Evolutionary conservation across 345 rosid species (phyloP).

Genomic region (Citrus mangshanensis): DNA sequence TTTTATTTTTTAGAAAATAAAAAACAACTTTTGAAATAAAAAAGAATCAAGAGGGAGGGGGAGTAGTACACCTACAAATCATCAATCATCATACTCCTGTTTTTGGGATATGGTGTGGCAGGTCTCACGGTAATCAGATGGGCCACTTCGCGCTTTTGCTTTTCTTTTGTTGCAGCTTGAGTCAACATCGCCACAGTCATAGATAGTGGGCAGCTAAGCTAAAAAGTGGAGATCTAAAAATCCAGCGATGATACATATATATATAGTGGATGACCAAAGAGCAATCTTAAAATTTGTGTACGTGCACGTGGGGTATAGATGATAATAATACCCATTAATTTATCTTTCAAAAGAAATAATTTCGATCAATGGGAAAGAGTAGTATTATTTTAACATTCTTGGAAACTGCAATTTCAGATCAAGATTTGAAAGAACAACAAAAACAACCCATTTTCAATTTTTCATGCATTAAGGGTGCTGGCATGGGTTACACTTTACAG

Average conservation of each 20-base stretch:
- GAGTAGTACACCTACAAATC: not conserved
- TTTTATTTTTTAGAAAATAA: not conserved
- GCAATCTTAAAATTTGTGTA: not conserved
- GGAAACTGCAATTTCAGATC: conserved; percentile 10
- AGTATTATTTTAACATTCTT: not conserved
- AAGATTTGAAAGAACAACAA: not conserved
- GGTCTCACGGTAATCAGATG: conserved; percentile 21
- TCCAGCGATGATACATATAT: not conserved
- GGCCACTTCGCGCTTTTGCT: conserved; percentile 18
- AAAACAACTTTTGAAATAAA: not conserved
- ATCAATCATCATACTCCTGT: not conserved
- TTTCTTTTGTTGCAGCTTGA: conserved; percentile 7
- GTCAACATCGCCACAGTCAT: conserved; percentile 14
- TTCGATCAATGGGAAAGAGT: not conserved
- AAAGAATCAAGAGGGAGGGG: not conserved
- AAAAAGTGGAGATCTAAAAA: too few species aligned
- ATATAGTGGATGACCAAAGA: not conserved
- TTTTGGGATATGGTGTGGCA: conserved; percentile 25
- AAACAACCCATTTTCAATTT: not conserved
- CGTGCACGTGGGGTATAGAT: conserved; percentile 15
- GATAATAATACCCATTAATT: not conserved
- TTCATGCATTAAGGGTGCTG: not conserved
- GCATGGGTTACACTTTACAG: not conserved
- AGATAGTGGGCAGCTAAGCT: not conserved
- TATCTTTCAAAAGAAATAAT: not conserved